phyloP scores from a whole-genome alignment of 306 rosid genomes.

The Prosopis cineraria region DNA sequence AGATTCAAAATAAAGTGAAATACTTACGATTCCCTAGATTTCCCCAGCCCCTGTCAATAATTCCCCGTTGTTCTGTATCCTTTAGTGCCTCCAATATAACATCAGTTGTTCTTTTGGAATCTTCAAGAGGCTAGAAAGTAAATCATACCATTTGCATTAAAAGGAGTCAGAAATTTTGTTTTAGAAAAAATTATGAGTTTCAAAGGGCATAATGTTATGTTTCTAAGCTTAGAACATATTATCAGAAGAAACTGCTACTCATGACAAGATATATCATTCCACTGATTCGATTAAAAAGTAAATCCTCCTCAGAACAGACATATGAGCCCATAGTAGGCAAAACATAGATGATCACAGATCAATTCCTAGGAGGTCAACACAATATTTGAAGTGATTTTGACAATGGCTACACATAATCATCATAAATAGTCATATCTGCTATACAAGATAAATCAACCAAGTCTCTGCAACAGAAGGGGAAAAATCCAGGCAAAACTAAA shows the following conservation, averaged over 20 bases:
- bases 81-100: constrained; percentile 72
- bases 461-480: neutral
- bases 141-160: constrained; percentile 27
- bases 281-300: constrained; percentile 17
- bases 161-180: neutral
- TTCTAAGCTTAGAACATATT: neutral
- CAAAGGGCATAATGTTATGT: neutral
- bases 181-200: neutral
- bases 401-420: neutral
- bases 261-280: constrained; percentile 19
- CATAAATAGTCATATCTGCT: neutral
- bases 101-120: constrained; percentile 62
- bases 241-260: neutral
- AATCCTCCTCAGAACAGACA: constrained; percentile 2
- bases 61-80: constrained; percentile 80
- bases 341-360: neutral
- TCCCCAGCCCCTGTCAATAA: constrained; percentile 86
- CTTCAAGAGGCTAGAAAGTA: constrained; percentile 72
- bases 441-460: neutral
- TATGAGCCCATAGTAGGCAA: neutral
- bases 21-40: constrained; percentile 75
- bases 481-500: neutral
- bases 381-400: neutral
- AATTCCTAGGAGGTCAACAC: neutral
- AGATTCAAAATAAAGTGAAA: constrained; percentile 17